Percentiles rank a stretch among this genome's conserved stretches.
phyloP scores from a whole-genome alignment of 768 basidiomycete species.

The Phanerochaete sordida region DNA sequence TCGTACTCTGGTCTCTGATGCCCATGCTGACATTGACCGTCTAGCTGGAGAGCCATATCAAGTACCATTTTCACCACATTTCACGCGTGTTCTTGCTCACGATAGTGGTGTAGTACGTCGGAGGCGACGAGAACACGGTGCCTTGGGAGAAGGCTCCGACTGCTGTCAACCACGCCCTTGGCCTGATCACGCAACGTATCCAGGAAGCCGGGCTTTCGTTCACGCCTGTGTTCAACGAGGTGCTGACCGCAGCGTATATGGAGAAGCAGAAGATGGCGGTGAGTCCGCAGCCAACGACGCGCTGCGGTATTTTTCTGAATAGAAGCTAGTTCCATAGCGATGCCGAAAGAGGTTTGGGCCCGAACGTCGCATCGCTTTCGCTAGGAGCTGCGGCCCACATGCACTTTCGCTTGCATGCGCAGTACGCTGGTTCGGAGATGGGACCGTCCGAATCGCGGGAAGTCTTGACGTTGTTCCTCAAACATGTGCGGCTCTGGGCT shows the following conservation, averaged over 20 bases:
- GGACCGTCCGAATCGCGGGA: constrained; percentile 25
- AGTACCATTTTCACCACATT: constrained; percentile 30
- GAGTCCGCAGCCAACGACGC: constrained; percentile 22
- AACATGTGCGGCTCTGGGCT: constrained; percentile 50
- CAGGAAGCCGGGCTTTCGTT: constrained; percentile 36
- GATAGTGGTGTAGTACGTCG: constrained; percentile 57
- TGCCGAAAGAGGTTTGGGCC: constrained; percentile 69
- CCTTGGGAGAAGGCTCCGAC: constrained; percentile 56
- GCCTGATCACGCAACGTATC: constrained; percentile 56
- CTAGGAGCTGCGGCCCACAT: constrained; percentile 75
- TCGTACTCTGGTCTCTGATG: constrained; percentile 1
- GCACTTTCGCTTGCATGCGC: constrained; percentile 62
- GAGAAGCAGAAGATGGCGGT: constrained; percentile 83
- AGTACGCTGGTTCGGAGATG: constrained; percentile 26
- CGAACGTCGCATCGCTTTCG: constrained; percentile 70
- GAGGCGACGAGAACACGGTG: constrained; percentile 69
- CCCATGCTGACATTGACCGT: background rate
- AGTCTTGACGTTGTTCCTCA: constrained; percentile 54
- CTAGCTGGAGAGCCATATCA: constrained; percentile 80
- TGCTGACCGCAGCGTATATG: constrained; percentile 82
- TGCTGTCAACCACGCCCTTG: constrained; percentile 56
- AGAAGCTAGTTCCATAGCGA: constrained; percentile 71
- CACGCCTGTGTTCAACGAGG: constrained; percentile 61
- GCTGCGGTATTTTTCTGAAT: background rate
- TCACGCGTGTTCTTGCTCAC: background rate